Evolutionary conservation across 1,139 yeast genomes (phyloP).

Genomic region (Saccharomyces hybrid): DNA sequence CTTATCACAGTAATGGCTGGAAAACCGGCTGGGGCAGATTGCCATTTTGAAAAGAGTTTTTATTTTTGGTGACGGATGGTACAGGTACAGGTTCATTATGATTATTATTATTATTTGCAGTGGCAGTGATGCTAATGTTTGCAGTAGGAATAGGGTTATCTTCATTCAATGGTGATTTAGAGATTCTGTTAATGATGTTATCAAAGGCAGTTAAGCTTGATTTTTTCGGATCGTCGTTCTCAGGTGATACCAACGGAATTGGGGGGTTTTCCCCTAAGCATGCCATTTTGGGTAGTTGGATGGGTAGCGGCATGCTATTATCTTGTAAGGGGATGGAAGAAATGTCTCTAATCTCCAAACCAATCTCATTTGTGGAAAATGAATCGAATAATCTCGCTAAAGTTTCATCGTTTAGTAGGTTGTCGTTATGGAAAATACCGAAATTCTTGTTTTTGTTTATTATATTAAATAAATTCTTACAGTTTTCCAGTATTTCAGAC

Average conservation of each 20-base stretch:
- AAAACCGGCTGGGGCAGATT: constrained; percentile 28
- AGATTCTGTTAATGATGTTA: constrained; percentile 21
- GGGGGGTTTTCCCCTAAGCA: not conserved
- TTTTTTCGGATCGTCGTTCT: not conserved
- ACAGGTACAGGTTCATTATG: not conserved
- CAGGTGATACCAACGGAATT: not conserved
- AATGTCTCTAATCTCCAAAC: constrained; percentile 20
- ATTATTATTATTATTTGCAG: constrained; percentile 2
- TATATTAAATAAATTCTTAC: constrained; percentile 25
- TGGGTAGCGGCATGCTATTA: not conserved
- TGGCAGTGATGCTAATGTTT: not conserved
- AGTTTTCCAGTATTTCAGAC: constrained; percentile 26
- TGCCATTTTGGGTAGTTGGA: not conserved
- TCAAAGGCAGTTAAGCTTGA: constrained; percentile 16
- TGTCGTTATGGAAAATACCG: constrained; percentile 18
- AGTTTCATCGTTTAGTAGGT: constrained; percentile 22
- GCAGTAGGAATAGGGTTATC: constrained; percentile 6
- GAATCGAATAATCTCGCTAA: constrained; percentile 25
- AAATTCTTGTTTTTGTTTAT: constrained; percentile 13
- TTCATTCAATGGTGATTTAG: constrained; percentile 7
- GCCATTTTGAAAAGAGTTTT: constrained; percentile 22
- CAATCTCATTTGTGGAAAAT: constrained; percentile 20
- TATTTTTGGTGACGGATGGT: constrained; percentile 6
- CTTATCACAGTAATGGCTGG: constrained; percentile 21
- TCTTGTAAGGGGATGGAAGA: not conserved